phyloP scores from a whole-genome alignment of 2,329 filamentous ascomycete species.

The Arachnomyces sp. region DNA sequence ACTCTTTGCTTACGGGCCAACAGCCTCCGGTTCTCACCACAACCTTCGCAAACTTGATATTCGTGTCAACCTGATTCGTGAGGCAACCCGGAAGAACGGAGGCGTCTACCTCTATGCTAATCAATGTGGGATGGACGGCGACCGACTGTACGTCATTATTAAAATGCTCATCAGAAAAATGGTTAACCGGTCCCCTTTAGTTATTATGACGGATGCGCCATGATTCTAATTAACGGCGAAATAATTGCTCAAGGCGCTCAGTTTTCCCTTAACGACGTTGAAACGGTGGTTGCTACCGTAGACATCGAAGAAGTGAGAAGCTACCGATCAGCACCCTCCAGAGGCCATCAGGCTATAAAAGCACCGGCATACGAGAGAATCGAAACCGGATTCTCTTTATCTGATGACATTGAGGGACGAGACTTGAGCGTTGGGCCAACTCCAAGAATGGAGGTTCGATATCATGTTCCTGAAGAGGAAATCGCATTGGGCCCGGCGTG shows the following conservation, averaged over 20 bases:
- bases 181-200: too few species aligned
- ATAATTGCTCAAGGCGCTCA: conserved; percentile 22
- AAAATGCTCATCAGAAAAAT: too few species aligned
- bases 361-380: conserved; percentile 21
- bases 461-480: conserved; percentile 21
- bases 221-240: conserved; percentile 52
- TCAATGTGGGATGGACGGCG: conserved; percentile 49
- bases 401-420: conserved; percentile 13
- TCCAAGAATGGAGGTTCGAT: conserved; percentile 12
- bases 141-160: conserved; percentile 33
- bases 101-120: conserved; percentile 52
- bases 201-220: conserved; percentile 53
- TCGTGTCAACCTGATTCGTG: conserved; percentile 55
- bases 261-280: conserved; percentile 50
- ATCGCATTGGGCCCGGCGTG: conserved; percentile 17
- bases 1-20: neutral
- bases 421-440: conserved; percentile 12
- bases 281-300: conserved; percentile 56
- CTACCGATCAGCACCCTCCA: conserved; percentile 17
- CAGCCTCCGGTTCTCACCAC: conserved; percentile 50
- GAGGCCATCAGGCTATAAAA: conserved; percentile 22
- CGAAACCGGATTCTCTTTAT: conserved; percentile 21
- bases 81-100: conserved; percentile 47
- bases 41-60: conserved; percentile 59
- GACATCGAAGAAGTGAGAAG: conserved; percentile 62